phyloP scores from a whole-genome alignment of 225 moss, liverwort and hornwort genomes.

The Lunularia cruciata region DNA sequence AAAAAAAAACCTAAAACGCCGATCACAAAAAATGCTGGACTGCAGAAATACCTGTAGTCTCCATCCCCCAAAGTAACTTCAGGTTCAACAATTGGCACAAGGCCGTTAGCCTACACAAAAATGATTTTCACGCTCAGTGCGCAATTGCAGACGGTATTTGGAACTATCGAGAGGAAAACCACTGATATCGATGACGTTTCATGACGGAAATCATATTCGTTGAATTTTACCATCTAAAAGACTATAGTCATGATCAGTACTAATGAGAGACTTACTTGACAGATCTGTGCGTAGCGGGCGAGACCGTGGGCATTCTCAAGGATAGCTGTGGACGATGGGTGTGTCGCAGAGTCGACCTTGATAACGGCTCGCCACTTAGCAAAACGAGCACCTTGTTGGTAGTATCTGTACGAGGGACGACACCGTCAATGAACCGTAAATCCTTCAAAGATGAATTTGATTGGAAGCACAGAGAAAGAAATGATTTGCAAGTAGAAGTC shows the following conservation, averaged over 20 bases:
- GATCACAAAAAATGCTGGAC: neutral
- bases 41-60: constrained; percentile 69
- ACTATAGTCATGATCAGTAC: no score
- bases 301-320: constrained; percentile 93
- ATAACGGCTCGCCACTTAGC: constrained; percentile 97
- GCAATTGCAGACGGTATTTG: neutral
- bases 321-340: constrained; percentile 90
- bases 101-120: constrained; percentile 73
- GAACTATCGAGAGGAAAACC: neutral
- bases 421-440: neutral
- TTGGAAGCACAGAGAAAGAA: neutral
- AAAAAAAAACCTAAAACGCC: no score
- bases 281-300: constrained; percentile 94
- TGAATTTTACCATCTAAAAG: no score
- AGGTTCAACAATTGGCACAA: constrained; percentile 97
- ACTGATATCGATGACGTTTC: neutral
- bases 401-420: constrained; percentile 52
- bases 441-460: neutral
- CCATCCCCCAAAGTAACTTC: constrained; percentile 97
- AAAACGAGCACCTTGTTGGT: constrained; percentile 97
- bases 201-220: neutral
- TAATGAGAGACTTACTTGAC: constrained; percentile 54
- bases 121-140: neutral
- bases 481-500: neutral
- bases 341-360: constrained; percentile 69